Evolutionary conservation across 2,329 filamentous ascomycete species (phyloP).

Genomic region (Gremmenia infestans): DNA sequence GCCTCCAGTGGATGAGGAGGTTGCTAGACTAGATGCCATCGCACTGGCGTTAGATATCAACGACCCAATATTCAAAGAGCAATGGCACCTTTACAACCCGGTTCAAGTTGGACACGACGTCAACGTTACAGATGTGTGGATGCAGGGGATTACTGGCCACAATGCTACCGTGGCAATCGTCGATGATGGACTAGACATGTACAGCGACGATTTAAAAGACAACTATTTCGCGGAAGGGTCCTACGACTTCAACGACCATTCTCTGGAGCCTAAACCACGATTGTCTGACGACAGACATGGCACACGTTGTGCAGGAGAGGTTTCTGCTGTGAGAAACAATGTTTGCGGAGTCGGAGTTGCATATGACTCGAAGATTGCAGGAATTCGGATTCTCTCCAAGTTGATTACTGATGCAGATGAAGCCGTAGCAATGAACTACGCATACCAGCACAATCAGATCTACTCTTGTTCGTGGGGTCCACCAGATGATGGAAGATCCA

Average conservation of each 20-base stretch:
- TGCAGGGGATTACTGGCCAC: conserved; percentile 83
- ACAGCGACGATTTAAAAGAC: conserved; percentile 83
- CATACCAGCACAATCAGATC: conserved; percentile 86
- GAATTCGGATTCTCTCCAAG: conserved; percentile 87
- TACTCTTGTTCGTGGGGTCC: conserved; percentile 99
- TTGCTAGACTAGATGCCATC: conserved; percentile 55
- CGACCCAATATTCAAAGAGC: conserved; percentile 88
- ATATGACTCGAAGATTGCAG: conserved; percentile 85
- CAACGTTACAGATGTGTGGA: conserved; percentile 93
- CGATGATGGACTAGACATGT: conserved; percentile 93
- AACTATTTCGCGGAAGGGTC: conserved; percentile 94
- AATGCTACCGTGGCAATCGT: conserved; percentile 90
- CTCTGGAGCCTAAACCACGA: conserved; percentile 72
- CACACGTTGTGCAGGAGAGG: conserved; percentile 90
- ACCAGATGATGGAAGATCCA: conserved; percentile 84
- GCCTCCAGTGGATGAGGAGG: conserved; percentile 34
- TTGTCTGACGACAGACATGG: conserved; percentile 84
- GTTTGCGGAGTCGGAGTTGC: conserved; percentile 95
- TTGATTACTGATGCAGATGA: conserved; percentile 90
- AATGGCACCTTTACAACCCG: conserved; percentile 93
- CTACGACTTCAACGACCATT: conserved; percentile 91
- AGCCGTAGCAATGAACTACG: conserved; percentile 87
- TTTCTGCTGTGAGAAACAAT: conserved; percentile 86
- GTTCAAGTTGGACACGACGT: conserved; percentile 81
- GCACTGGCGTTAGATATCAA: conserved; percentile 65